These are phyloP conservation scores for Oxyria digyna DNA, from an alignment of 148 eudicot genomes.

Conservation along the genomic window DNA sequence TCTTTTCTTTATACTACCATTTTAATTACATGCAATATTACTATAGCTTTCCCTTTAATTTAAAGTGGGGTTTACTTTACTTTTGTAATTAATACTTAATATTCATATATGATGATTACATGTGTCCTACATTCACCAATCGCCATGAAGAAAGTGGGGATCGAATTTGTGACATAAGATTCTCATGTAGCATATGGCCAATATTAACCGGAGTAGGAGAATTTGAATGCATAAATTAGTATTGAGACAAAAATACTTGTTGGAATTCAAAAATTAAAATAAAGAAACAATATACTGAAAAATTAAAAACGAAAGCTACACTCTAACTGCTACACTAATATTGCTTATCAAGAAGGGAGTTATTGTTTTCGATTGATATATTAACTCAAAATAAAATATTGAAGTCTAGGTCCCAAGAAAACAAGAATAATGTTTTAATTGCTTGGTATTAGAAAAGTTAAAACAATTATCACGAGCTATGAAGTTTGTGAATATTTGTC, in stretches of 20 bases:
- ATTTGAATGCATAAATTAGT: background rate
- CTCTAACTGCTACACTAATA: background rate
- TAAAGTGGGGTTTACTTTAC: background rate
- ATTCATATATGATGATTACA: background rate
- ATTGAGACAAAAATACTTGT: background rate
- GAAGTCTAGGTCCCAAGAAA: background rate
- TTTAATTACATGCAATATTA: background rate
- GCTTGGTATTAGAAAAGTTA: background rate
- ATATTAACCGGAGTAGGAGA: background rate
- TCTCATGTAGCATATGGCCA: constrained; percentile 1
- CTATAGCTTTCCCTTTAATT: background rate
- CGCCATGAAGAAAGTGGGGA: background rate
- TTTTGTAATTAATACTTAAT: background rate
- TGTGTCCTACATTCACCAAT: background rate
- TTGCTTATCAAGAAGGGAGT: background rate
- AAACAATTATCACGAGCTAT: background rate
- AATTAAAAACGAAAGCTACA: background rate
- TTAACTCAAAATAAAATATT: background rate
- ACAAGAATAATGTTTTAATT: background rate
- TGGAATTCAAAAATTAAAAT: background rate
- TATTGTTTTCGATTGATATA: background rate
- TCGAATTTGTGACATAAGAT: background rate
- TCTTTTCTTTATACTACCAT: background rate
- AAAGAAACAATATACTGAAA: background rate
- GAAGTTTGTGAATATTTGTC: background rate